Base-by-base conservation (phyloP, 129 eudicot genomes). In the Artemisia tridentata region DNA sequence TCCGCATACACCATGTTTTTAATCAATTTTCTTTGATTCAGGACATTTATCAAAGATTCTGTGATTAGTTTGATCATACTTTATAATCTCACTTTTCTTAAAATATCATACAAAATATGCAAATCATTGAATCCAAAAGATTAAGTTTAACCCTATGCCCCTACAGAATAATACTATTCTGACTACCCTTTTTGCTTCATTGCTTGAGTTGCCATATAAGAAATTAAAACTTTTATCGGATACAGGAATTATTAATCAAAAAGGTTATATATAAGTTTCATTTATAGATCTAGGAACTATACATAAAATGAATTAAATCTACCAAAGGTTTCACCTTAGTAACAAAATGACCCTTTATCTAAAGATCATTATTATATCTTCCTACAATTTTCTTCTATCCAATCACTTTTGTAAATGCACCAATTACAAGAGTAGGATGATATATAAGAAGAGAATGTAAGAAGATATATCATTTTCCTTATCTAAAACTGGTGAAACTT, bases 81-180 rank as follows among this genome's bases (percentile, higher is more conserved):
- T 68, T 68, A 34, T 58, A 76, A 76, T 46, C 54, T 69, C 69
- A 60, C 80, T 68, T 76, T 69, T 55, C 15, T 20, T 58, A 16
- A 57, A 27, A 47, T 58, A 60, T 47, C 49, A 51, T 18, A 21
- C 49, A 68, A 49, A 34, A 49, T 69, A 68, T 60, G 64, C 75
- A 76, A 69, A 76, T 76, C 80, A 76, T 76, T 76, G 80, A 68
- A 61, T 51, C 71, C 34, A 76, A 76, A 76, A 76, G 75, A 59
- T 68, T 60, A 76, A 68, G 54, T 76, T 76, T 76, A 76, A 68
- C 80, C 56, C 31, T 76, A 76, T 48, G 54, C 63, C 69, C 69
- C 69, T 76, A 49, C 29, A 75, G 15, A 59, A 68, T 67, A 76
- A 59, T 68, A 76, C 68, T 68, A 76, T 51, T 69, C 75, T 60